Evolutionary conservation across 345 rosid genomes (phyloP), one percentile per base, ranked within the genome.

Genomic region (Iberis pinnata): DNA sequence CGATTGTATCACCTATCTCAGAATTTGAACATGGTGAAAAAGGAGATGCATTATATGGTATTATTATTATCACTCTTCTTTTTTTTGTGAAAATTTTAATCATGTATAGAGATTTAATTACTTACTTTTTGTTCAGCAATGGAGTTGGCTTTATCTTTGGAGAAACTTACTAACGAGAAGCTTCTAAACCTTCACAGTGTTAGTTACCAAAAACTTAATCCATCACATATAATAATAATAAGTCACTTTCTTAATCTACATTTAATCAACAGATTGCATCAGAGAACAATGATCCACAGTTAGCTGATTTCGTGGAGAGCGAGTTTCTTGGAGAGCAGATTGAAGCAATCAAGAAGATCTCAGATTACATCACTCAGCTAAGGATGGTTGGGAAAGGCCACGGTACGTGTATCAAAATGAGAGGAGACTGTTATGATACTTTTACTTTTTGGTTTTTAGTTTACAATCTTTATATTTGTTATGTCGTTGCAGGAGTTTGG

Each of bases 341-440:
- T 22, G 95, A 88, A 73, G 77, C 89, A 52, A 84, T 88, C 32
- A 83, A 90, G 80, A 83, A 84, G 73, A 75, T 88, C 41, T 58
- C 95, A 14, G 95, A 84, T 47, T 88, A 67, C 65, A 93, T 88
- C 54, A 64, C 93, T 46, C 98, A 84, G 57, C 75, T 90, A 58
- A 81, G 96, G 71, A 77, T 70, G 73, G 84, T 88, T 12, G 93
- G 95, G 26, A 88, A 88, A 72, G 97, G 97, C 61, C 97, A 89
- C 22, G 97, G 97, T 89, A 81, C 1, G 54, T n/a, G n/a, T n/a
- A n/a, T n/a, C n/a, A 32, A 51, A 18, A 8, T 32, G 12, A 31
- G 20, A 14, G 18, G n/a, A n/a, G n/a, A n/a, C n/a, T n/a, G n/a
- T n/a, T n/a, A n/a, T n/a, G n/a, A n/a, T n/a, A n/a, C n/a, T n/a